Conservation (phyloP, 2,329 filamentous ascomycete genomes). For the Saccharata proteae region DNA sequence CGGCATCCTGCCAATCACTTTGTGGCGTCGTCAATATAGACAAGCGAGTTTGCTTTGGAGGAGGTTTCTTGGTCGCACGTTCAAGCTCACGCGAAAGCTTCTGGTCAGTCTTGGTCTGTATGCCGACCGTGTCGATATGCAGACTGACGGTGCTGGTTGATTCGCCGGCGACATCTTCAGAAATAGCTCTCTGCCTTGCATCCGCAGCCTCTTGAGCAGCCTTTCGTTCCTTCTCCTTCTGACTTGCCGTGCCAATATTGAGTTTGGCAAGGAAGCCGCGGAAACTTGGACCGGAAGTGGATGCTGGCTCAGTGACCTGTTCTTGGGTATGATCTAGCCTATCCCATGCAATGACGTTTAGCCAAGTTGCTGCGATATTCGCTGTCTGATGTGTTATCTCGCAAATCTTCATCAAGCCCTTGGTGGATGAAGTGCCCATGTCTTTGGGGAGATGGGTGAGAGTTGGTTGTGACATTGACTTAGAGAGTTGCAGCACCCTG, state of each 20-base stretch:
- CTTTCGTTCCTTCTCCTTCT: slow-evolving; percentile 50
- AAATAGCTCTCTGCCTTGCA: slow-evolving; percentile 4
- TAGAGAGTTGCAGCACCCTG: slow-evolving; percentile 64
- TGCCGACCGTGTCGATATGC: slow-evolving; percentile 70
- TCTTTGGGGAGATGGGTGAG: slow-evolving; percentile 63
- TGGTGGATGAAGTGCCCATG: slow-evolving; percentile 70
- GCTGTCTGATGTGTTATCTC: slow-evolving; percentile 75
- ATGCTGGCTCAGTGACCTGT: slow-evolving; percentile 1
- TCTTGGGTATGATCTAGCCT: slow-evolving; percentile 18
- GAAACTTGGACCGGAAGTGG: slow-evolving; percentile 9
- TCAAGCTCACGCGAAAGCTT: slow-evolving; percentile 77
- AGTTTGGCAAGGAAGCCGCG: slow-evolving; percentile 30
- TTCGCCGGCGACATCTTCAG: slow-evolving; percentile 57
- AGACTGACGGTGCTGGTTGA: slow-evolving; percentile 77
- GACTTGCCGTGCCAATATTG: slow-evolving; percentile 23
- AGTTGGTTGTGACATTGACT: slow-evolving; percentile 72
- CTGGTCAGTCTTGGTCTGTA: slow-evolving; percentile 61
- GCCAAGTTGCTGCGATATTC: slow-evolving; percentile 83
- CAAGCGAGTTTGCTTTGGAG: slow-evolving; percentile 74
- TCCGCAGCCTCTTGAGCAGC: slow-evolving; percentile 32
- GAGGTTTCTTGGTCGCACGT: slow-evolving; percentile 92
- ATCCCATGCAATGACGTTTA: slow-evolving; percentile 81
- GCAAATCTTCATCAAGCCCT: slow-evolving; percentile 76
- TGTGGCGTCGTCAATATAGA: slow-evolving; percentile 86
- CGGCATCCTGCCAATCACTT: slow-evolving; percentile 61